These are phyloP conservation scores for Ophiostoma perfectum DNA, from an alignment of 2,329 filamentous ascomycete genomes.

Conservation along the genomic window DNA sequence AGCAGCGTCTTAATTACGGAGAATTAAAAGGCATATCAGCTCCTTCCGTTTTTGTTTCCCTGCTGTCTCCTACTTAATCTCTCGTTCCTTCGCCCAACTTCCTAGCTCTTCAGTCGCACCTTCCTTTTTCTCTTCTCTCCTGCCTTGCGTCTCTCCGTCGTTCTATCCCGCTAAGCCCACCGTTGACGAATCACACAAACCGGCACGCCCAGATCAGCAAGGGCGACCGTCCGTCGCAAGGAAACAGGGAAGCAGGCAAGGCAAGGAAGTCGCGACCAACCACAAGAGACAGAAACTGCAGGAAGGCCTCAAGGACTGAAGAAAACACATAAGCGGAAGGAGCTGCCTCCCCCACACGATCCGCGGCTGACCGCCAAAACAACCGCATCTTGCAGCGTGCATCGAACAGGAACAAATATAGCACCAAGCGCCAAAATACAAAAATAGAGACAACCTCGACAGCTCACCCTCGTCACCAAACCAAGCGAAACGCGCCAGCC, in stretches of 20 bases:
- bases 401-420: background rate
- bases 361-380: too few species aligned
- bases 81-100: background rate
- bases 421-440: background rate
- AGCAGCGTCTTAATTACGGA: background rate
- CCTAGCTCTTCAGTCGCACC: background rate
- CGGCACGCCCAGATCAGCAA: background rate
- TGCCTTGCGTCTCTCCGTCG: background rate
- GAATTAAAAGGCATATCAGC: background rate
- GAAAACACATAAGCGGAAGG: background rate
- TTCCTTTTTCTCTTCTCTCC: background rate
- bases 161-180: background rate
- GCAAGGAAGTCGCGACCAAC: too few species aligned
- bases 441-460: background rate
- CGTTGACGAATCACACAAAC: background rate
- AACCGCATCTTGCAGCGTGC: too few species aligned
- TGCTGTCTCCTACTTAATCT: background rate
- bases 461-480: too few species aligned
- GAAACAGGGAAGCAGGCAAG: background rate
- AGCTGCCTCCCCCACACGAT: background rate
- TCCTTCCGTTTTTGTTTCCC: background rate
- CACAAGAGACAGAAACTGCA: too few species aligned
- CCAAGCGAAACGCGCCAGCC: background rate
- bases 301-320: background rate
- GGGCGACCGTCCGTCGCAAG: background rate